Evolutionary conservation across 208 protist genomes (phyloP).

Genomic region (Wallacemonas sp.): DNA sequence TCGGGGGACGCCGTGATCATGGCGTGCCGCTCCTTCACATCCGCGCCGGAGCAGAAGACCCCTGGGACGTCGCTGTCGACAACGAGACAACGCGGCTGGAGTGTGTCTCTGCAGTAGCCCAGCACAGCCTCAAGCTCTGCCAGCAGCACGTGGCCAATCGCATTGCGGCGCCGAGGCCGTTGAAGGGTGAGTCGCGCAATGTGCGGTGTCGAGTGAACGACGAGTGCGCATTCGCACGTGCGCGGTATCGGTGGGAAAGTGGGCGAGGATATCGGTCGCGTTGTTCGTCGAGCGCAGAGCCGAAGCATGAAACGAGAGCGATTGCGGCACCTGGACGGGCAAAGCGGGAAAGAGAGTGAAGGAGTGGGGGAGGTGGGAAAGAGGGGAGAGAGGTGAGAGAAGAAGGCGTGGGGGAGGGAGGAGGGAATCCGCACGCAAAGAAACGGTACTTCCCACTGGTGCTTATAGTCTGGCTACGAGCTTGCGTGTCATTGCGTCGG

Average conservation of each 20-base stretch:
- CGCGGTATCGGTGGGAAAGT: not conserved
- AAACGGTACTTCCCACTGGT: too few relatives aligned
- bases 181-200: slow-evolving; percentile 51
- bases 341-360: not conserved
- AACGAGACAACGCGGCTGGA: slow-evolving; percentile 52
- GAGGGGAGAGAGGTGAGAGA: too few relatives aligned
- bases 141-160: slow-evolving; percentile 47
- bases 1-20: slow-evolving; percentile 68
- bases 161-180: slow-evolving; percentile 53
- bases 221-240: slow-evolving; percentile 40
- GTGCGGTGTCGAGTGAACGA: slow-evolving; percentile 18
- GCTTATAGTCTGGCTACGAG: too few relatives aligned
- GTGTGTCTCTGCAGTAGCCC: slow-evolving; percentile 24
- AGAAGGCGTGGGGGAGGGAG: too few relatives aligned
- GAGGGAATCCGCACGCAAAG: too few relatives aligned
- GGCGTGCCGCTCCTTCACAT: slow-evolving; percentile 70
- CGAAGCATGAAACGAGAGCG: too few relatives aligned
- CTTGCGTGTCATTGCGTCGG: too few relatives aligned
- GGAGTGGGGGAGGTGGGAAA: too few relatives aligned
- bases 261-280: too few relatives aligned
- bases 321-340: slow-evolving; percentile 20
- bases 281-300: too few relatives aligned
- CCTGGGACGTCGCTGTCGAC: slow-evolving; percentile 59
- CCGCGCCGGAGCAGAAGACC: slow-evolving; percentile 78
- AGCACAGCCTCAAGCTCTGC: slow-evolving; percentile 39